Evolutionary conservation across 306 rosid genomes (phyloP).

Genomic region (Calophaca sinica): DNA sequence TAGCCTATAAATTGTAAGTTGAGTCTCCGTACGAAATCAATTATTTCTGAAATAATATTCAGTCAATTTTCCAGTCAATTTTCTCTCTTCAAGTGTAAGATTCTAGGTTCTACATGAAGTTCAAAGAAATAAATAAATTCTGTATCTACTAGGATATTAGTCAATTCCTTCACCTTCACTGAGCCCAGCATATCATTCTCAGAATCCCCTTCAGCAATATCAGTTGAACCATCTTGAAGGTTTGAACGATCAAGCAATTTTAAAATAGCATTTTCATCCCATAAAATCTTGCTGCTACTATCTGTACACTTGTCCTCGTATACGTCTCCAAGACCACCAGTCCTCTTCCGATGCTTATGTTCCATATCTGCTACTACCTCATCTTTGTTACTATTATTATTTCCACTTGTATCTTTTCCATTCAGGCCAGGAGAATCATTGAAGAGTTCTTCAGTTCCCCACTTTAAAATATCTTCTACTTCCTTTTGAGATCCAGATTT

Average conservation of each 20-base stretch:
- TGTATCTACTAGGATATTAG: slow-evolving; percentile 38
- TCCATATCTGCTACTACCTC: slow-evolving; percentile 75
- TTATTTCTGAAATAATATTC: background rate
- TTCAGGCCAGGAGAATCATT: slow-evolving; percentile 67
- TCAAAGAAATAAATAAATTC: slow-evolving; percentile 13
- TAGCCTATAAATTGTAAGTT: slow-evolving; percentile 11
- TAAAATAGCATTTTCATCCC: slow-evolving; percentile 97
- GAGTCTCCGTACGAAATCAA: background rate
- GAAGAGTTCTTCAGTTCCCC: slow-evolving; percentile 99
- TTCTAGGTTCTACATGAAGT: slow-evolving; percentile 41
- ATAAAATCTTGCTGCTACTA: slow-evolving; percentile 73
- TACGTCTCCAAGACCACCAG: slow-evolving; percentile 95
- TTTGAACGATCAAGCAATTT: slow-evolving; percentile 94
- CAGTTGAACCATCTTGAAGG: slow-evolving; percentile 81
- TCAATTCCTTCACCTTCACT: slow-evolving; percentile 75
- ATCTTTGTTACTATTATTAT: slow-evolving; percentile 72
- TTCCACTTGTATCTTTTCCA: slow-evolving; percentile 71
- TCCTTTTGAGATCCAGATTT: slow-evolving; percentile 98
- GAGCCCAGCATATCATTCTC: slow-evolving; percentile 97
- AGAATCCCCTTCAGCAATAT: slow-evolving; percentile 85
- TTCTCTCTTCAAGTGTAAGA: slow-evolving; percentile 3
- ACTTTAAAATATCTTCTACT: slow-evolving; percentile 94
- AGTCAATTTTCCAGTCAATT: background rate
- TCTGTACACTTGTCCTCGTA: slow-evolving; percentile 95
- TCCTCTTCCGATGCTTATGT: slow-evolving; percentile 88